Percentiles rank a stretch among this genome's conserved stretches.
Evolutionary conservation across 805 yeast genomes (phyloP).

Genomic region (Wickerhamomyces silvicola): DNA sequence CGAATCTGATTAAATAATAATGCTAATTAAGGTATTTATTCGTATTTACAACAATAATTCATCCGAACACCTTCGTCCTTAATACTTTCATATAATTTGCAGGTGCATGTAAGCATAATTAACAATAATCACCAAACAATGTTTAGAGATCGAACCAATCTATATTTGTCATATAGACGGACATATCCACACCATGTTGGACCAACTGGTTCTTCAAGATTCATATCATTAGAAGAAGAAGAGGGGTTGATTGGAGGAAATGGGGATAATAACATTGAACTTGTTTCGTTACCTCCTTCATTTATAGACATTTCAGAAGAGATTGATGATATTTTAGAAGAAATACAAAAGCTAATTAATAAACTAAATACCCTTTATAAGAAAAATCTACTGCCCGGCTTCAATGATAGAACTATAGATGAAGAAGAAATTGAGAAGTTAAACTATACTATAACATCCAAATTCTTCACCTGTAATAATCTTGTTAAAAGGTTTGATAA

Average conservation of each 20-base stretch:
- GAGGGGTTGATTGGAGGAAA: conserved; percentile 23
- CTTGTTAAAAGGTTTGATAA: conserved; percentile 61
- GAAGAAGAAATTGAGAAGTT: conserved; percentile 75
- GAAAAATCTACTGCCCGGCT: conserved; percentile 80
- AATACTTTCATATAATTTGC: neutral
- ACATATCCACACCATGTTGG: conserved; percentile 68
- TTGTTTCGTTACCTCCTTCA: conserved; percentile 68
- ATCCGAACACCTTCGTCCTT: neutral
- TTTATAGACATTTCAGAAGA: conserved; percentile 69
- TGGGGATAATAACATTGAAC: conserved; percentile 38
- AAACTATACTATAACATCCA: conserved; percentile 66
- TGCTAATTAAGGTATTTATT: too few relatives aligned
- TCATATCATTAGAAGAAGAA: conserved; percentile 24
- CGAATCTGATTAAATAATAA: too few relatives aligned
- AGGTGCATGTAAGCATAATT: too few relatives aligned
- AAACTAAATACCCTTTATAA: conserved; percentile 67
- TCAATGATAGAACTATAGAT: conserved; percentile 69
- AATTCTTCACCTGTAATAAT: conserved; percentile 73
- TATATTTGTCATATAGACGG: conserved; percentile 80
- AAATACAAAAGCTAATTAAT: conserved; percentile 48
- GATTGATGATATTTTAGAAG: conserved; percentile 54
- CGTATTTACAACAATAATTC: neutral
- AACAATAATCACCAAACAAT: conserved; percentile 29
- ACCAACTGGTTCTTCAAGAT: conserved; percentile 19
- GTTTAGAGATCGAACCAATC: conserved; percentile 94